phyloP scores from a whole-genome alignment of 495 filamentous ascomycete genomes.

The Geopyxis carbonaria region DNA sequence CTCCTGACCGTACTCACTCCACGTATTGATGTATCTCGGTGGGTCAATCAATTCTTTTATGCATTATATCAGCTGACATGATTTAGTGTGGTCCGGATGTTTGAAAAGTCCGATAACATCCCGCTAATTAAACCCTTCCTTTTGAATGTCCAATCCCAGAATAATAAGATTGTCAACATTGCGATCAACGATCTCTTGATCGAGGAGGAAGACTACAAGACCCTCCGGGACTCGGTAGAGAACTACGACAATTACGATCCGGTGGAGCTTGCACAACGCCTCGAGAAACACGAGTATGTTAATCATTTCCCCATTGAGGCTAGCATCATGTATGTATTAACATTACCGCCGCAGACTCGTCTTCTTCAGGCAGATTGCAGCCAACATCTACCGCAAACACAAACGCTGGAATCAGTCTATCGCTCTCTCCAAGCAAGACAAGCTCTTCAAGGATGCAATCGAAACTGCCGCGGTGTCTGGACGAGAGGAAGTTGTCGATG shows the following conservation, averaged over 20 bases:
- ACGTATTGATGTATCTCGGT: slow-evolving; percentile 88
- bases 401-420: slow-evolving; percentile 99
- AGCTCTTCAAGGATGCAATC: slow-evolving; percentile 98
- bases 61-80: slow-evolving; percentile 1
- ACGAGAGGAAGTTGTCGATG: slow-evolving; percentile 84
- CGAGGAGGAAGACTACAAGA: slow-evolving; percentile 99
- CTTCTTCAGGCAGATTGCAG: slow-evolving; percentile 98
- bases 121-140: slow-evolving; percentile 98
- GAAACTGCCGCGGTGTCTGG: slow-evolving; percentile 93
- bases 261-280: slow-evolving; percentile 78
- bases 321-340: slow-evolving; percentile 7
- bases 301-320: neutral
- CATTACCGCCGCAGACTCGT: slow-evolving; percentile 38
- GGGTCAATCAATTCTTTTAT: neutral
- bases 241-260: slow-evolving; percentile 98
- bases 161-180: slow-evolving; percentile 94
- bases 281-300: slow-evolving; percentile 71
- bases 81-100: slow-evolving; percentile 70
- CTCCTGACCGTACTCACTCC: slow-evolving; percentile 79
- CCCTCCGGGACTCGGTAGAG: slow-evolving; percentile 88
- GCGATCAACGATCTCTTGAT: slow-evolving; percentile 97
- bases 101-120: slow-evolving; percentile 95
- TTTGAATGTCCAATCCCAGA: slow-evolving; percentile 88
- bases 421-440: slow-evolving; percentile 93
- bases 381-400: slow-evolving; percentile 98